Evolutionary conservation across 352 stramenopile species (phyloP).

Genomic region (Globisporangium uncinulatum): DNA sequence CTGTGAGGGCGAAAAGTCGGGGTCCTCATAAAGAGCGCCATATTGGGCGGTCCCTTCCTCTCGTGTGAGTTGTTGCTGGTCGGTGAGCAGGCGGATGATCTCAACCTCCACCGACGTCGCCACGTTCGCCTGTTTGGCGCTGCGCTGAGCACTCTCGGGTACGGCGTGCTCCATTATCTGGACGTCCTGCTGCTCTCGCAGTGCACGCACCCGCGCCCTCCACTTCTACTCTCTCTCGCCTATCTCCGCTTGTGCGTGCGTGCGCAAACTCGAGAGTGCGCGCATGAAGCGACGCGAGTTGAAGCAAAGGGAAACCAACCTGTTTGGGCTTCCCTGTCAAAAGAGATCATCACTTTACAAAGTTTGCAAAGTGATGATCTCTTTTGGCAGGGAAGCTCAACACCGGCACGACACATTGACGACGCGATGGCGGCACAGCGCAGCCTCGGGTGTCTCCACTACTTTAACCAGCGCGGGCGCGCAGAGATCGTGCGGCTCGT

Average conservation of each 20-base stretch:
- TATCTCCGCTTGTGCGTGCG: not conserved
- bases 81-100: conserved; percentile 32
- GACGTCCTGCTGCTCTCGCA: not conserved
- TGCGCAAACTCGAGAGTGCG: not conserved
- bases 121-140: not conserved
- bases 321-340: too few species aligned
- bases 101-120: conserved; percentile 26
- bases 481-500: conserved; percentile 38
- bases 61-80: conserved; percentile 13
- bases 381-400: not conserved
- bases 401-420: not conserved
- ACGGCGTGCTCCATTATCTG: conserved; percentile 2
- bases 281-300: too few species aligned
- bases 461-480: conserved; percentile 38
- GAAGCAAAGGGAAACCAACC: too few species aligned
- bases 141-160: not conserved
- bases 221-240: too few species aligned
- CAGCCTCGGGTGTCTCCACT: conserved; percentile 20
- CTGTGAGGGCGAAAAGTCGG: conserved; percentile 37
- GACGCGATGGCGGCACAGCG: not conserved
- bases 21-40: conserved; percentile 44
- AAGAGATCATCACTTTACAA: too few species aligned
- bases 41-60: not conserved
- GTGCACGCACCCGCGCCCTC: not conserved
- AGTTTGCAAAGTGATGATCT: too few species aligned